Conservation (phyloP, 345 rosid genomes). For the Gossypioides kirkii region DNA sequence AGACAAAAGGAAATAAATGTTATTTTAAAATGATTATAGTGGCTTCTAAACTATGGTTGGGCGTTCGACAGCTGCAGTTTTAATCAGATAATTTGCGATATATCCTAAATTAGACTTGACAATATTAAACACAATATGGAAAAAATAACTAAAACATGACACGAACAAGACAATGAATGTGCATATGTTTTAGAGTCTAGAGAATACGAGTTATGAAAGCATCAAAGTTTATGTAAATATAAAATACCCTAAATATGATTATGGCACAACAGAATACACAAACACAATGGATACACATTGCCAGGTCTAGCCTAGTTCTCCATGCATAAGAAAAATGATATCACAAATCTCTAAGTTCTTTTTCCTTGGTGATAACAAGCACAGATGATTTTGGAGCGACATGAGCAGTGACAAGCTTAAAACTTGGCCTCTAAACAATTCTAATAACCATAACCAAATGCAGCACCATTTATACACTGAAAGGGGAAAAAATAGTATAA, state of each 20-base stretch:
- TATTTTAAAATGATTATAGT: no score
- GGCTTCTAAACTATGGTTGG: no score
- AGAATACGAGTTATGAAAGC: not conserved
- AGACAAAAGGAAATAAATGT: no score
- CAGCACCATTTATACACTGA: not conserved
- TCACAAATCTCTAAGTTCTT: not conserved
- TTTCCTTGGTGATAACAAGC: not conserved
- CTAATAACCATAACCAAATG: not conserved
- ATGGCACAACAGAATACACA: not conserved
- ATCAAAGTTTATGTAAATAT: not conserved
- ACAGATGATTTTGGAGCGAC: not conserved
- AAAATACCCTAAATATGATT: not conserved
- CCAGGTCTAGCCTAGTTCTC: not conserved
- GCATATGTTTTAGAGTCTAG: not conserved
- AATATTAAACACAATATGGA: no score
- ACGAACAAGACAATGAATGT: no score
- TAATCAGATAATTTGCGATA: no score
- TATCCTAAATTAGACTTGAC: no score
- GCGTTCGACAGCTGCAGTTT: no score
- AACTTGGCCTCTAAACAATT: not conserved
- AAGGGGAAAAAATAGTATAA: conserved; percentile 12
- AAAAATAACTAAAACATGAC: not conserved
- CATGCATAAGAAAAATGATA: not conserved
- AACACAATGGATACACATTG: not conserved
- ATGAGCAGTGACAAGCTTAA: not conserved